These are phyloP conservation scores for Saposhnikovia divaricata DNA, from an alignment of 129 eudicot species.

Conservation along the genomic window DNA sequence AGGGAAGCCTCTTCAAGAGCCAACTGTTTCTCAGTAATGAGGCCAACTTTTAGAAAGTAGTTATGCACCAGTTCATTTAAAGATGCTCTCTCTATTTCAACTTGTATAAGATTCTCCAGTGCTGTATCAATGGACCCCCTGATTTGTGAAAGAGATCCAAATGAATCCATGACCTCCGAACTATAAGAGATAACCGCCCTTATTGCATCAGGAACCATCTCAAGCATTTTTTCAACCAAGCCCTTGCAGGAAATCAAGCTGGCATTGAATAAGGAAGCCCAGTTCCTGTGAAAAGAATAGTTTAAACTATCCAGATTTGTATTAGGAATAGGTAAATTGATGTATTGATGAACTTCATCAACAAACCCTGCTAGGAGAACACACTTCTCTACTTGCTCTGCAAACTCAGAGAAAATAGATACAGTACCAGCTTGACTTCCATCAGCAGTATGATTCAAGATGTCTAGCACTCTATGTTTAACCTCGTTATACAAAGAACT, in stretches of 20 bases:
- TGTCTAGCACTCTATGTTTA: slow-evolving; percentile 47
- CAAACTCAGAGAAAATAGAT: slow-evolving; percentile 40
- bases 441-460: slow-evolving; percentile 37
- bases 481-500: slow-evolving; percentile 65
- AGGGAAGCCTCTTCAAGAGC: slow-evolving; percentile 95
- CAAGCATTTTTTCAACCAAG: slow-evolving; percentile 57
- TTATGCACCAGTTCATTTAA: slow-evolving; percentile 68
- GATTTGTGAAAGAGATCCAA: slow-evolving; percentile 80
- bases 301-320: slow-evolving; percentile 20
- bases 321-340: slow-evolving; percentile 15
- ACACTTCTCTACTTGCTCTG: slow-evolving; percentile 87
- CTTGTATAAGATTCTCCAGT: slow-evolving; percentile 78
- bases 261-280: slow-evolving; percentile 71
- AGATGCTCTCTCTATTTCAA: slow-evolving; percentile 73
- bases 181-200: slow-evolving; percentile 56
- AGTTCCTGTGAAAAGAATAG: slow-evolving; percentile 29
- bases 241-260: slow-evolving; percentile 52
- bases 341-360: slow-evolving; percentile 43
- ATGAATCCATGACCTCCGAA: slow-evolving; percentile 86
- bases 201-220: slow-evolving; percentile 59
- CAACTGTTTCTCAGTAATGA: slow-evolving; percentile 82
- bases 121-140: slow-evolving; percentile 85
- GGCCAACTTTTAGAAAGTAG: slow-evolving; percentile 85
- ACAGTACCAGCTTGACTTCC: slow-evolving; percentile 39
- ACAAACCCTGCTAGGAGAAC: slow-evolving; percentile 68